These are phyloP conservation scores for Sporisorium exsertum DNA, from an alignment of 1,284 basidiomycete species.

Conservation along the genomic window DNA sequence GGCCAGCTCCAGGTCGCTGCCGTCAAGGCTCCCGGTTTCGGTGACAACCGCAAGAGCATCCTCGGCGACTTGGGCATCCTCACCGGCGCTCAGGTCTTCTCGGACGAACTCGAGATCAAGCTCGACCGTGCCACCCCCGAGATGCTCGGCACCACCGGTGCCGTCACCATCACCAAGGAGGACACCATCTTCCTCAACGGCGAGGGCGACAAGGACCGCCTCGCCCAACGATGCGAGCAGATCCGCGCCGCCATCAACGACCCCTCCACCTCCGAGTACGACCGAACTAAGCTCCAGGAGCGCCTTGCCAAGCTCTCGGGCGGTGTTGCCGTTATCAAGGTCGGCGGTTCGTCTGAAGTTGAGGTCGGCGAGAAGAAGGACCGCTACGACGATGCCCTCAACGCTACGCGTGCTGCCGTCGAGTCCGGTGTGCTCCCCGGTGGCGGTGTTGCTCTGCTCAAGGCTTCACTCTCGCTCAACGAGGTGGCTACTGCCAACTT, in stretches of 20 bases:
- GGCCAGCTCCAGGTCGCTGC: conserved; percentile 92
- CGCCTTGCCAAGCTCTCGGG: conserved; percentile 94
- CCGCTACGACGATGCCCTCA: conserved; percentile 95
- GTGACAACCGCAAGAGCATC: conserved; percentile 98
- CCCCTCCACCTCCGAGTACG: conserved; percentile 88
- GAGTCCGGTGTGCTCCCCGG: conserved; percentile 95
- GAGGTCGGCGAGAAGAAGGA: conserved; percentile 99
- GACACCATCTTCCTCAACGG: conserved; percentile 98
- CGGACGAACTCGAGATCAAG: conserved; percentile 97
- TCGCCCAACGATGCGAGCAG: conserved; percentile 80
- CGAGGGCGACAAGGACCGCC: conserved; percentile 71
- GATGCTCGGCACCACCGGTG: conserved; percentile 90
- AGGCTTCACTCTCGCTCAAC: conserved; percentile 86
- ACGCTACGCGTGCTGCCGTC: conserved; percentile 95
- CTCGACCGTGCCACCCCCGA: conserved; percentile 90
- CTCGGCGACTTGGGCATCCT: conserved; percentile 96
- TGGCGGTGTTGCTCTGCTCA: conserved; percentile 90
- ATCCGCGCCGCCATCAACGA: conserved; percentile 88
- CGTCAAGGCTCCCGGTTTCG: conserved; percentile 97
- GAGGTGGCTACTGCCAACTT: conserved; percentile 88
- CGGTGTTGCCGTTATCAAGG: conserved; percentile 98
- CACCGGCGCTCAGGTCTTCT: conserved; percentile 96
- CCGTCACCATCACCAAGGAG: conserved; percentile 96
- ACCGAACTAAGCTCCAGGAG: conserved; percentile 95
- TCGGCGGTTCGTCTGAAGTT: conserved; percentile 91